Base-by-base conservation (phyloP, 768 basidiomycete species). In the Lyophyllum semitale region DNA sequence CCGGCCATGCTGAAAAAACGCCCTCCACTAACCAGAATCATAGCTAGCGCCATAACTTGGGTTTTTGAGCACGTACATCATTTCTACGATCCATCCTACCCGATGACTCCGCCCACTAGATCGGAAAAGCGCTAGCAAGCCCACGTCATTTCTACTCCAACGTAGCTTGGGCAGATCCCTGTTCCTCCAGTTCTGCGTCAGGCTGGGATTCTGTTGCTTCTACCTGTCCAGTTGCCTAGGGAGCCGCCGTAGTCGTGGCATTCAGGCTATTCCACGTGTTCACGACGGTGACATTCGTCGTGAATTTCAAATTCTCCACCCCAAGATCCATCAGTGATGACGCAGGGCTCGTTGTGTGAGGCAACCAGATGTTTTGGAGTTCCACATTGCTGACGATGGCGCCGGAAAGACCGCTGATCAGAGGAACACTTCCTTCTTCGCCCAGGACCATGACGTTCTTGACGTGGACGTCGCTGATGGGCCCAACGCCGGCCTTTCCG, bases 401-500 rank as follows among this genome's bases (percentile, higher is more conserved):
- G 23, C 58, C 58, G 6, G 32, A 7, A 11, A 50, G 37, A 23
- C 55, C 61, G 40, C 55, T 41, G 18, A 62, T 52, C 8, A 62
- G 50, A 40, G 58, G 55, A 13, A 13, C 26, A 41, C 49, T 62
- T 42, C 53, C 61, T 5, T 56, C 53, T 6, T 46, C 20, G 18
- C 48, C 42, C 30, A 48, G 23, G 8, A 60, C 54, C 27, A 55
- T 30, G 6, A 59, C 54, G 35, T 51, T 58, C 49, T 55, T 62
- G 61, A 62, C 38, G 48, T 37, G 42, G 15, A 58, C 54, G 40
- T 55, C 51, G 35, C 26, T 58, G 44, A 63, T 60, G 25, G 61
- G 59, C 18, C 56, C 59, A 37, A 58, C 55, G 9, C 61, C 61
- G 22, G 30, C 32, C 48, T 55, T 48, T n/a, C 55, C 61, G 45